Conservation (phyloP, 2,329 filamentous ascomycete species). For the Monilinia fructigena region DNA sequence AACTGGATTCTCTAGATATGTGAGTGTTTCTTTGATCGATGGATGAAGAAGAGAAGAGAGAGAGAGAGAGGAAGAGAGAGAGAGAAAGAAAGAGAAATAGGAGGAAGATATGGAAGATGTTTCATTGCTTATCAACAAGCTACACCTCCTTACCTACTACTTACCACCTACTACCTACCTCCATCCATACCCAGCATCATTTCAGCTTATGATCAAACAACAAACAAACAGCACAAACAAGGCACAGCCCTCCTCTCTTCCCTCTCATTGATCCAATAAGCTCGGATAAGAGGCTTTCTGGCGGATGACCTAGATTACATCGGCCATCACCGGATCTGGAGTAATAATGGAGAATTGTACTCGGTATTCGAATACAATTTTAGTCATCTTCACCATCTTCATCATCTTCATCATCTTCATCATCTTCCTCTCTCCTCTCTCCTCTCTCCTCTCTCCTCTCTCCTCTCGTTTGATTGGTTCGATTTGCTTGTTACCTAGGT, state of each 20-base stretch:
- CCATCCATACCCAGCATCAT: neutral
- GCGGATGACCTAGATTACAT: slow-evolving; percentile 4
- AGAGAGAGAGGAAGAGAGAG: neutral
- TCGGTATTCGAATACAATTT: neutral
- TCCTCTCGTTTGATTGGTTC: neutral
- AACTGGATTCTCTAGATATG: neutral
- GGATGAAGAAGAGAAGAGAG: neutral
- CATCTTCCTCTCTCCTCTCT: too few species aligned
- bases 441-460: neutral
- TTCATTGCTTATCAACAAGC: slow-evolving; percentile 13
- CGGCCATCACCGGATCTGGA: slow-evolving; percentile 8
- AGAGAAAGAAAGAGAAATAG: neutral
- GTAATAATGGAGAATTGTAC: neutral
- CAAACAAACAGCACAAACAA: slow-evolving; percentile 9
- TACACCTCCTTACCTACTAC: neutral
- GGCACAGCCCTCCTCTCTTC: neutral
- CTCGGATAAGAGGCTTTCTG: neutral
- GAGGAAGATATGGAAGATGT: slow-evolving; percentile 1
- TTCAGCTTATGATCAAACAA: neutral
- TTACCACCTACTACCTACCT: neutral
- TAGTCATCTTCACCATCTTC: neutral
- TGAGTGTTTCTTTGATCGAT: slow-evolving; percentile 1
- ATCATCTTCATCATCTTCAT: too few species aligned
- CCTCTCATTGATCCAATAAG: neutral
- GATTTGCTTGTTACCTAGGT: neutral